Conservation (phyloP, 2,329 filamentous ascomycete species). For the Exserohilum turcica region DNA sequence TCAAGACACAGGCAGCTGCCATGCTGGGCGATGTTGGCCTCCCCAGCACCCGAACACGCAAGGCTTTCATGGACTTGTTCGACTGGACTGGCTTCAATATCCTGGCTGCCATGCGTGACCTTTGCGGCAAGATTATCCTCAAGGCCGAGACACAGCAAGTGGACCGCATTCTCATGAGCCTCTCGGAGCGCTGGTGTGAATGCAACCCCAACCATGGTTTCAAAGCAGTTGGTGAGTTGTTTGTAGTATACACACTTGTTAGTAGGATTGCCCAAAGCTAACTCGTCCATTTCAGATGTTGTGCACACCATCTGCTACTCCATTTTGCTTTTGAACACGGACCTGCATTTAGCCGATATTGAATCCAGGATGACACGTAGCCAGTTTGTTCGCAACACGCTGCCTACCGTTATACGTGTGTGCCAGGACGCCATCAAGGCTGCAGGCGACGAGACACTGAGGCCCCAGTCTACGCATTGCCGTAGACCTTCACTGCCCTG, state of each 20-base stretch:
- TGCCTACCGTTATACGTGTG: constrained; percentile 82
- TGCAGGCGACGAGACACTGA: constrained; percentile 39
- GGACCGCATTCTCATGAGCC: constrained; percentile 87
- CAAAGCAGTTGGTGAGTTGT: constrained; percentile 75
- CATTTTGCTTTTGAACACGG: constrained; percentile 91
- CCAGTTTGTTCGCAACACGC: constrained; percentile 95
- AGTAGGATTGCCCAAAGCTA: constrained; percentile 25
- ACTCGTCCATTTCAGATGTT: constrained; percentile 66
- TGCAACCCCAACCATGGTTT: constrained; percentile 95
- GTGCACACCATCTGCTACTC: constrained; percentile 98
- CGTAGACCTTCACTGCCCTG: constrained; percentile 44
- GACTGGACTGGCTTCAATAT: constrained; percentile 84
- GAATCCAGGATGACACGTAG: constrained; percentile 93
- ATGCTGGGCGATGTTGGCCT: constrained; percentile 78
- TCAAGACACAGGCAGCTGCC: constrained; percentile 78
- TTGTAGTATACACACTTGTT: constrained; percentile 2
- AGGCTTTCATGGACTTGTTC: constrained; percentile 91
- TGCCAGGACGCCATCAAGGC: constrained; percentile 68
- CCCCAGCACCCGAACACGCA: constrained; percentile 60
- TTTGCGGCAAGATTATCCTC: constrained; percentile 81
- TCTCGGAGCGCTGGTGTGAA: constrained; percentile 87
- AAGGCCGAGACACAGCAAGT: constrained; percentile 96
- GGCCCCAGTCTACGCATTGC: constrained; percentile 42
- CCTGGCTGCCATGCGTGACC: constrained; percentile 73
- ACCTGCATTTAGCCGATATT: constrained; percentile 93